Evolutionary conservation across 768 basidiomycete genomes (phyloP).

Genomic region (Lactarius tabidus): DNA sequence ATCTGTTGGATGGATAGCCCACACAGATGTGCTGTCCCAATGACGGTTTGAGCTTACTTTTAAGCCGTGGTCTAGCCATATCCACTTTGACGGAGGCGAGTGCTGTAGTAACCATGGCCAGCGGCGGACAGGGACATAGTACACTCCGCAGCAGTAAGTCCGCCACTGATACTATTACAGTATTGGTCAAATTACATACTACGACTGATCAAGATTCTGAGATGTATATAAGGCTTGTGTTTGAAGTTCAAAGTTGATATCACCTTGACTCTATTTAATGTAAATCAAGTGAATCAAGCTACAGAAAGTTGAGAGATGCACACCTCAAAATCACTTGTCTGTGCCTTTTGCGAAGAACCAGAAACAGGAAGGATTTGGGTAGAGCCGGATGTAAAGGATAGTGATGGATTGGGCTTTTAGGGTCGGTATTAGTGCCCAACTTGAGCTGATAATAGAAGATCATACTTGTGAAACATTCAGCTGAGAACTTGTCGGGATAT

Average conservation of each 20-base stretch:
- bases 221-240: constrained; percentile 17
- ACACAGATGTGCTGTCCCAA: too few relatives aligned
- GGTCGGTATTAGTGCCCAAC: not conserved
- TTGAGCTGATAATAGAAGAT: not conserved
- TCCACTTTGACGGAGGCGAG: too few relatives aligned
- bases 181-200: too few relatives aligned
- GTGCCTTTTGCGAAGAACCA: not conserved
- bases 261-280: not conserved
- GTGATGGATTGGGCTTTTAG: not conserved
- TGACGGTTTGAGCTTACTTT: too few relatives aligned
- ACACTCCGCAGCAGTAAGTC: too few relatives aligned
- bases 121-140: too few relatives aligned
- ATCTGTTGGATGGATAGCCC: too few relatives aligned
- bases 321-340: not conserved
- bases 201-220: not conserved
- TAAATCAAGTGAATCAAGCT: not conserved
- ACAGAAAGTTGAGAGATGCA: not conserved
- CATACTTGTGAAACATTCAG: not conserved
- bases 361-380: not conserved
- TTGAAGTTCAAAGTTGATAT: constrained; percentile 7
- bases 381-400: constrained; percentile 10
- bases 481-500: not conserved
- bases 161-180: too few relatives aligned
- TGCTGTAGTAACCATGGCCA: too few relatives aligned
- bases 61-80: too few relatives aligned